Conservation (phyloP, 106 monocot genomes). For the Apostasia shenzhenica region DNA sequence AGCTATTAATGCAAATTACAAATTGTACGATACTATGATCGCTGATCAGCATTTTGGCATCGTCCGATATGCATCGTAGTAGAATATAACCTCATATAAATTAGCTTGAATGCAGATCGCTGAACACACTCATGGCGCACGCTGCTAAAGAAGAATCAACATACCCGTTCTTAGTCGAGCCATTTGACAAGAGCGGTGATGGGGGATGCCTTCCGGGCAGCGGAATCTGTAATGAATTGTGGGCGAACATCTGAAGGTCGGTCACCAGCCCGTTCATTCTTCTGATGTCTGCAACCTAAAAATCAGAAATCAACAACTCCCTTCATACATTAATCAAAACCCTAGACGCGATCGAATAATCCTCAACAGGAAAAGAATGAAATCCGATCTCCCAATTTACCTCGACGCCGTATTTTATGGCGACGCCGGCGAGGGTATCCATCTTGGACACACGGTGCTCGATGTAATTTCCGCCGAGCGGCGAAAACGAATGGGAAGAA, state of each 20-base stretch:
- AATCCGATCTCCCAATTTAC: conserved; percentile 9
- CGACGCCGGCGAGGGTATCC: conserved; percentile 53
- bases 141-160: neutral
- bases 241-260: conserved; percentile 92
- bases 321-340: neutral
- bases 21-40: too few species aligned
- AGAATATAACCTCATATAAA: too few species aligned
- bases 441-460: conserved; percentile 38
- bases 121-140: too few species aligned
- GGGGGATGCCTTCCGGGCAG: conserved; percentile 74
- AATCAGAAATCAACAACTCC: neutral
- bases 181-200: conserved; percentile 45
- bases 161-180: conserved; percentile 20
- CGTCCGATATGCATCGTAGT: too few species aligned
- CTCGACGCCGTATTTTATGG: conserved; percentile 59
- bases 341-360: neutral
- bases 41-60: too few species aligned
- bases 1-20: too few species aligned
- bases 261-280: conserved; percentile 80
- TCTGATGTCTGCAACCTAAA: conserved; percentile 79
- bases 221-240: conserved; percentile 75
- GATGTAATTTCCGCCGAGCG: conserved; percentile 7
- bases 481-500: conserved; percentile 7
- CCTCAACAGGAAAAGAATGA: neutral
- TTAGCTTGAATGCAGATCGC: too few species aligned